Conservation (phyloP, 768 basidiomycete species). For the Rickenella mellea region DNA sequence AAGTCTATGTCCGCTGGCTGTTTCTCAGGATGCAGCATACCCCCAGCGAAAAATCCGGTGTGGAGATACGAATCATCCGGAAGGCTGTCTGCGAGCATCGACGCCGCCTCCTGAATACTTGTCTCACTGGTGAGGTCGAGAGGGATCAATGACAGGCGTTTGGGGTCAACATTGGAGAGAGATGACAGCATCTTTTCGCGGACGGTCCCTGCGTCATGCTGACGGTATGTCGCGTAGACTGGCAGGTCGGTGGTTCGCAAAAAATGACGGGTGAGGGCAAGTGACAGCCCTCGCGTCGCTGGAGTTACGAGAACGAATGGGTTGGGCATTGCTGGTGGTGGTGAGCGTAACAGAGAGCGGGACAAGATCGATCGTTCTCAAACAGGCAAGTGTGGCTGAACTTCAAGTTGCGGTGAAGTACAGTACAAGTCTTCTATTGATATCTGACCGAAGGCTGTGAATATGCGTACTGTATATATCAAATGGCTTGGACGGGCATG, state of each 20-base stretch:
- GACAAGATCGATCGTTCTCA: no score
- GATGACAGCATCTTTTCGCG: constrained; percentile 32
- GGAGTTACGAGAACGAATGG: constrained; percentile 48
- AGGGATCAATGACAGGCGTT: constrained; percentile 34
- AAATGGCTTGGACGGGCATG: no score
- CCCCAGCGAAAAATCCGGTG: constrained; percentile 47
- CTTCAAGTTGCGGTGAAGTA: no score
- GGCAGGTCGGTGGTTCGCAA: constrained; percentile 40
- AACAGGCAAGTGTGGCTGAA: no score
- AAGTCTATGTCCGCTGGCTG: constrained; percentile 38
- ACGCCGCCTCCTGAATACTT: constrained; percentile 39
- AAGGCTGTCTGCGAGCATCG: constrained; percentile 27
- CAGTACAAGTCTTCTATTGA: no score
- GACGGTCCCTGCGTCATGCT: constrained; percentile 23
- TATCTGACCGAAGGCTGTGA: no score
- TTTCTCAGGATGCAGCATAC: constrained; percentile 46
- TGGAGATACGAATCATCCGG: constrained; percentile 34
- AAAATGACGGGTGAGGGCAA: constrained; percentile 45
- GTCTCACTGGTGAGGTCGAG: constrained; percentile 44
- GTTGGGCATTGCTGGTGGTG: constrained; percentile 1
- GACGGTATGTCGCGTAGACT: constrained; percentile 47
- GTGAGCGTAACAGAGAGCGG: no score
- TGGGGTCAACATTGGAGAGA: constrained; percentile 30
- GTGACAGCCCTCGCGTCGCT: constrained; percentile 46
- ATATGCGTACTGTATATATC: no score